Conservation (phyloP, 441 rosid species). For the Breynia disticha region DNA sequence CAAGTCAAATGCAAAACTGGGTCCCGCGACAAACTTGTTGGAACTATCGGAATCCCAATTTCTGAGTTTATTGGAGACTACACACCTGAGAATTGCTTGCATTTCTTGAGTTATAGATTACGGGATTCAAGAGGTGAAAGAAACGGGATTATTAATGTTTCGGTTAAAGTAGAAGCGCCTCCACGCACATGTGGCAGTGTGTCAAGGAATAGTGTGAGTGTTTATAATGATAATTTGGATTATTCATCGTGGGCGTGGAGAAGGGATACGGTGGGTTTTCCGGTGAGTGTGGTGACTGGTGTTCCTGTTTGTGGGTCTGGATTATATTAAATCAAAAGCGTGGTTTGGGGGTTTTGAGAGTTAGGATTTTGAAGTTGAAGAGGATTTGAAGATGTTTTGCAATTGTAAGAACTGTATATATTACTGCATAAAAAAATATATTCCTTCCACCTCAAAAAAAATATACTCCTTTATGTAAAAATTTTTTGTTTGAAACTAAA, state of each 20-base stretch:
- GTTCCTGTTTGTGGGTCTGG: conserved; percentile 17
- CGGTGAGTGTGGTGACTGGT: conserved; percentile 13
- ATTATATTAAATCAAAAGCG: not conserved
- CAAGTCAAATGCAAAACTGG: conserved; percentile 37
- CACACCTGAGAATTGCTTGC: conserved; percentile 37
- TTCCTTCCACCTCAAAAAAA: too few species aligned
- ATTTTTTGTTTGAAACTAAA: too few species aligned
- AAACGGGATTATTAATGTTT: conserved; percentile 57
- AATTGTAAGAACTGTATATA: too few species aligned
- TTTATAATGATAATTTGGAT: conserved; percentile 4
- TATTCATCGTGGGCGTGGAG: conserved; percentile 1
- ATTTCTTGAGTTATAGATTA: conserved; percentile 59
- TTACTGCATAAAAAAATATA: too few species aligned
- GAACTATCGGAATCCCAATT: conserved; percentile 33
- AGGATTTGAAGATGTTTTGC: too few species aligned
- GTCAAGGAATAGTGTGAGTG: conserved; percentile 2
- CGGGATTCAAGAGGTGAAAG: conserved; percentile 34
- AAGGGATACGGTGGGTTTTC: not conserved
- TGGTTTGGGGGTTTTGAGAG: too few species aligned
- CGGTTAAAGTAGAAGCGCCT: conserved; percentile 32
- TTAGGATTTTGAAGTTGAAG: too few species aligned
- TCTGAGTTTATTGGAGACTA: conserved; percentile 45
- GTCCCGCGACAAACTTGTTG: conserved; percentile 27
- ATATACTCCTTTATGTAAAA: too few species aligned
- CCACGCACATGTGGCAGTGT: not conserved